Conservation (phyloP, 2,329 filamentous ascomycete species). For the Pestalotiopsis sp. region DNA sequence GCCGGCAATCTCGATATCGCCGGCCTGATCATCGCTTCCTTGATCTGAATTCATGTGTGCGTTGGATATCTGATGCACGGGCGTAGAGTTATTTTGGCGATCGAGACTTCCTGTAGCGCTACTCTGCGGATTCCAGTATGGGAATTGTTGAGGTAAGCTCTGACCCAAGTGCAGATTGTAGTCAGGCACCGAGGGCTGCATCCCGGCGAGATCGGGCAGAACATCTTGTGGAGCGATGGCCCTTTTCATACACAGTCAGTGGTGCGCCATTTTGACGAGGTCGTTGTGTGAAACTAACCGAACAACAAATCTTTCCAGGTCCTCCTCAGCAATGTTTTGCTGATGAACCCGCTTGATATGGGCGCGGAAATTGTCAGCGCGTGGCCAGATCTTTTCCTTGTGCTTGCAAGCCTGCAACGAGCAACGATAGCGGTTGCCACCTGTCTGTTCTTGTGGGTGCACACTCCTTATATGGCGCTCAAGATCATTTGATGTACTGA, state of each 20-base stretch:
- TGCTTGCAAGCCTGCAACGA: slow-evolving; percentile 56
- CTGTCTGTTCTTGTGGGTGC: slow-evolving; percentile 55
- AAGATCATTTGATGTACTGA: slow-evolving; percentile 80
- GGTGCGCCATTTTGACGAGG: not conserved
- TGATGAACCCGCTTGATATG: slow-evolving; percentile 74
- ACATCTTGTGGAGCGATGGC: slow-evolving; percentile 13
- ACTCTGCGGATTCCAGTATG: not conserved
- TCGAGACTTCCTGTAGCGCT: not conserved
- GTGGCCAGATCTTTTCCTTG: slow-evolving; percentile 73
- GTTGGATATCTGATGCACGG: not conserved
- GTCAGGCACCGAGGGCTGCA: slow-evolving; percentile 8
- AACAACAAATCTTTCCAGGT: slow-evolving; percentile 37
- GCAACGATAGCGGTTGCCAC: slow-evolving; percentile 62
- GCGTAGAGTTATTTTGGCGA: not conserved
- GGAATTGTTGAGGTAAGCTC: not conserved
- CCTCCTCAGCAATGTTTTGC: slow-evolving; percentile 38
- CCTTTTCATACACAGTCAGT: not conserved
- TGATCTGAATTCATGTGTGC: not conserved
- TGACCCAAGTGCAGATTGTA: slow-evolving; percentile 10
- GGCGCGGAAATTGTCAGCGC: slow-evolving; percentile 83
- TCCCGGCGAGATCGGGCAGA: slow-evolving; percentile 13
- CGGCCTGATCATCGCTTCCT: not conserved
- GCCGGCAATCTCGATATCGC: not conserved
- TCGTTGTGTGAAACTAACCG: slow-evolving; percentile 24
- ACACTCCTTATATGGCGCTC: slow-evolving; percentile 77